phyloP scores from a whole-genome alignment of 2,329 filamentous ascomycete genomes.

The Fonsecaea multimorphosa region DNA sequence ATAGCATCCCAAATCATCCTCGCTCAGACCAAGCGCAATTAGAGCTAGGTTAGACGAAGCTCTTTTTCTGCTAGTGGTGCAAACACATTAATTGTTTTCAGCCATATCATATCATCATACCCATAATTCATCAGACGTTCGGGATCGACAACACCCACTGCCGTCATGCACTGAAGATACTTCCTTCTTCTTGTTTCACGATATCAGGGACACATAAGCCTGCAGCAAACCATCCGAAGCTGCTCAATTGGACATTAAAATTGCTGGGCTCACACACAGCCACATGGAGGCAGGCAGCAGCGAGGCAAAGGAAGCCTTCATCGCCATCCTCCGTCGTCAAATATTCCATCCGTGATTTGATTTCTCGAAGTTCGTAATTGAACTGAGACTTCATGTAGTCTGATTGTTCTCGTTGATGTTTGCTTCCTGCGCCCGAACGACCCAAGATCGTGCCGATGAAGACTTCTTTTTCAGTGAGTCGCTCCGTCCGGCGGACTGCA shows the following conservation, averaged over 20 bases:
- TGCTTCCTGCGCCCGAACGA: slow-evolving; percentile 50
- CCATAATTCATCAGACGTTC: neutral
- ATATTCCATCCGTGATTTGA: slow-evolving; percentile 20
- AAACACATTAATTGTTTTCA: neutral
- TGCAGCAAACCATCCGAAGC: slow-evolving; percentile 31
- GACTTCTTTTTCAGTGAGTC: slow-evolving; percentile 60
- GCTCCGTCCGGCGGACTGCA: slow-evolving; percentile 49
- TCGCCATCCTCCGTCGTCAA: slow-evolving; percentile 10
- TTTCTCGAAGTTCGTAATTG: slow-evolving; percentile 45
- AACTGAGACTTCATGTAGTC: slow-evolving; percentile 53
- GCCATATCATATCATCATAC: neutral
- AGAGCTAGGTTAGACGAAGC: no score
- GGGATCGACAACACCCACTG: neutral
- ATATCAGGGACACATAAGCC: slow-evolving; percentile 35
- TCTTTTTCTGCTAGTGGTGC: no score
- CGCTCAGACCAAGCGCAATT: neutral
- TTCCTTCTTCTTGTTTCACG: slow-evolving; percentile 13
- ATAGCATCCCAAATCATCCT: neutral
- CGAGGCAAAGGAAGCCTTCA: slow-evolving; percentile 19
- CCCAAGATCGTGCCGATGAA: slow-evolving; percentile 65
- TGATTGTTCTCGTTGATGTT: slow-evolving; percentile 51
- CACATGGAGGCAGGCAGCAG: slow-evolving; percentile 22
- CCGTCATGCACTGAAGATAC: neutral
- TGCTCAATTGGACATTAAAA: slow-evolving; percentile 14
- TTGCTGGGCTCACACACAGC: slow-evolving; percentile 10